Percentiles rank a stretch among this genome's conserved stretches.
phyloP scores from a whole-genome alignment of 257 asterid species.

The Solanum clarkiae region DNA sequence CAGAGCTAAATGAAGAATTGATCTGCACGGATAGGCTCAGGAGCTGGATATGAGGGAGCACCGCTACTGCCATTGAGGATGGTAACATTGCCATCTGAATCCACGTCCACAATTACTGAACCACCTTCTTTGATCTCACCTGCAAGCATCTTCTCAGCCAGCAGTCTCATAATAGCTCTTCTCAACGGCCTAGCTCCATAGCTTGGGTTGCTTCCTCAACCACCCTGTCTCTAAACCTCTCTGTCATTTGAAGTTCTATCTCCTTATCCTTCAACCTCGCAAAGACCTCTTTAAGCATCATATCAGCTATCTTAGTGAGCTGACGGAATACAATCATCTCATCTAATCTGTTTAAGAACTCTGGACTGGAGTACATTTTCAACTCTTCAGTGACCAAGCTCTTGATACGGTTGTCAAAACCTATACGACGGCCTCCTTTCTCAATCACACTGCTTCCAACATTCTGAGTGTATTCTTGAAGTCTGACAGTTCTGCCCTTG shows the following conservation, averaged over 20 bases:
- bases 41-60: conserved; percentile 28
- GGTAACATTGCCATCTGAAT: conserved; percentile 49
- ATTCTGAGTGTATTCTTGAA: conserved; percentile 72
- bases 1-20: background rate
- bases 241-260: conserved; percentile 51
- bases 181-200: conserved; percentile 82
- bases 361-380: too few species aligned
- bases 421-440: conserved; percentile 48
- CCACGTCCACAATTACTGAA: conserved; percentile 45
- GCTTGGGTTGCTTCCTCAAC: conserved; percentile 59
- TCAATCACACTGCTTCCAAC: conserved; percentile 65
- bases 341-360: too few species aligned
- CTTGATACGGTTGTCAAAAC: conserved; percentile 58
- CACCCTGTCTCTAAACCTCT: conserved; percentile 53
- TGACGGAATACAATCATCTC: conserved; percentile 73
- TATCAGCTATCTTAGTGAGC: conserved; percentile 62
- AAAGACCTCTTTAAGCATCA: conserved; percentile 57
- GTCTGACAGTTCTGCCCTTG: conserved; percentile 66
- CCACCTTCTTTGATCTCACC: conserved; percentile 64
- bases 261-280: conserved; percentile 48
- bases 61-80: conserved; percentile 57
- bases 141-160: conserved; percentile 67
- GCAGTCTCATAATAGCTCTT: conserved; percentile 67
- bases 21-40: conserved; percentile 38
- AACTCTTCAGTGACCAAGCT: conserved; percentile 39